A percentile compares a stretch with the other conserved stretches of the same genome.
phyloP scores from a whole-genome alignment of 139 green algal species.

The Dunaliella primolecta region DNA sequence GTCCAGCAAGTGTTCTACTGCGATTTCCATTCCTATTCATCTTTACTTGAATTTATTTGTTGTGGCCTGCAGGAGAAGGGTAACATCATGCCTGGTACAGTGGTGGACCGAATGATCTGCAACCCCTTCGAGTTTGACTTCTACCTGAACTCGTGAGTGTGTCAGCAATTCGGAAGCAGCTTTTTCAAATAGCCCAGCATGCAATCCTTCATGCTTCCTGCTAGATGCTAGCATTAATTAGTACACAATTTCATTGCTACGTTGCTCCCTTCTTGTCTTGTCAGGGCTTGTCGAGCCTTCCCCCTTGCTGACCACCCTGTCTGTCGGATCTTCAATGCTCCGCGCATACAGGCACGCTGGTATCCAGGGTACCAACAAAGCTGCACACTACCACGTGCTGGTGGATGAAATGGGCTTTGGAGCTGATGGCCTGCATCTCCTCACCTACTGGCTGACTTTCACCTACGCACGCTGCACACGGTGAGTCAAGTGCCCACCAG shows the following conservation, averaged over 20 bases:
- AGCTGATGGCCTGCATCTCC: slow-evolving; percentile 69
- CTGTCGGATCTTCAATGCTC: too few species aligned
- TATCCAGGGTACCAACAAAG: slow-evolving; percentile 46
- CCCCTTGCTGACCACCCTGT: too few species aligned
- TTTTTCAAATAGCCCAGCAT: too few species aligned
- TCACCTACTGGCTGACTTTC: slow-evolving; percentile 89
- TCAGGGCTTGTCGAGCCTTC: too few species aligned
- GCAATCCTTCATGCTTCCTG: too few species aligned
- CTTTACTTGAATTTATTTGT: too few species aligned
- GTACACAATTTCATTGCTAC: too few species aligned
- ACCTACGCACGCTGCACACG: slow-evolving; percentile 76
- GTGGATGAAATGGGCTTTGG: slow-evolving; percentile 80
- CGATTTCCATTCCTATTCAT: too few species aligned
- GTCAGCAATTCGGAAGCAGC: slow-evolving; percentile 15
- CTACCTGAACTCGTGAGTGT: slow-evolving; percentile 81
- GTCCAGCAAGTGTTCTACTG: too few species aligned
- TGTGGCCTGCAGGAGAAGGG: slow-evolving; percentile 18
- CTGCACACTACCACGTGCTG: slow-evolving; percentile 69
- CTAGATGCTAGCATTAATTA: too few species aligned
- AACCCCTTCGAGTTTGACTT: slow-evolving; percentile 75
- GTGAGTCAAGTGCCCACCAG: slow-evolving; percentile 16
- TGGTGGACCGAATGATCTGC: slow-evolving; percentile 70
- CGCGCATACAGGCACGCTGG: background rate
- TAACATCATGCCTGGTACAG: slow-evolving; percentile 63
- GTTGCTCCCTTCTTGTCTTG: too few species aligned